Base-by-base conservation (phyloP, 495 filamentous ascomycete genomes). In the Penicillium riverlandense region DNA sequence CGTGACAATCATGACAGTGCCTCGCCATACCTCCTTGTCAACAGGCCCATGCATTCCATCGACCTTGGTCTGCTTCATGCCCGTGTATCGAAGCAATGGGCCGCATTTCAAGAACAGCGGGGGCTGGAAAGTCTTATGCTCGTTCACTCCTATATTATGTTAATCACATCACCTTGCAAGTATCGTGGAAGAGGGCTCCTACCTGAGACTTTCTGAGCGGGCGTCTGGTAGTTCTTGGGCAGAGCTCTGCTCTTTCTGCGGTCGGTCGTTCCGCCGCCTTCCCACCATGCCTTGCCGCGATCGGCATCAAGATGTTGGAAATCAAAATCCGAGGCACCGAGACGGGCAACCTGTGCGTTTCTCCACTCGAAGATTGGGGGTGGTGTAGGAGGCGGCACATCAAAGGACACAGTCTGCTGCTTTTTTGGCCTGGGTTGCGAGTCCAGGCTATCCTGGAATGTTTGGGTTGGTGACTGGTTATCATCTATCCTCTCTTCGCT, bases 1-100 rank as follows among this genome's bases (percentile, higher is more conserved):
- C 0, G 92, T 96, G 29, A 97, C 88, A 45, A 97, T 92, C 86
- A 98, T 86, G 27, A 97, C 72, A 46, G 80, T 90, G 22, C 92
- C 92, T 63, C 89, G 79, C 92, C 92, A 98, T 16, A 88, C 83
- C 46, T 95, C 88, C 45, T 81, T 77, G 43, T 79, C 75, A 32
- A 67, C 47, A 36, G 63, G 51, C 1, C 65, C 62, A 48, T 63
- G 54, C 22, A 63, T 52, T 31, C 65, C 54, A 45, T 69, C 60
- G 29, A 65, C 57, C 2, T 49, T 61, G 12, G 63, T 57, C 34
- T 59, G 60, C 28, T 58, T 70, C 31, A 96, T 73, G n/a, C 94
- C 92, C 37, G 83, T 86, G 63, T 90, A 98, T 29, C 94, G 78
- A 42, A 98, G 69, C 35, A 97, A 69, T 11, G 92, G 92, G 5